phyloP scores from a whole-genome alignment of 1,139 yeast species.

The Saccharomyces hybrid region DNA sequence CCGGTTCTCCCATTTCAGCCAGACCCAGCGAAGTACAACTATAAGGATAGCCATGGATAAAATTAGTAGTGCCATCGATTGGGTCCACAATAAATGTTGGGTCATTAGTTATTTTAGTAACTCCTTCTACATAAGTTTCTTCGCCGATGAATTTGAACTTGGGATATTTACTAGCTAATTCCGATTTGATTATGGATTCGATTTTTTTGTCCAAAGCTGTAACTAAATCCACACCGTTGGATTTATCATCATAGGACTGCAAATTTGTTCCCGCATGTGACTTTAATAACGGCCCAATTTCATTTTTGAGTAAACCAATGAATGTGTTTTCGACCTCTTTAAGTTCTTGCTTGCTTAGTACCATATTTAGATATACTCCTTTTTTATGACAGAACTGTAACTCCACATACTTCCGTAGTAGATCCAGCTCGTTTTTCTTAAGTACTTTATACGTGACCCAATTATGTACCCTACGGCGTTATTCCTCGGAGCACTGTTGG shows the following conservation, averaged over 20 bases:
- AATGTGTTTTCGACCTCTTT: constrained; percentile 32
- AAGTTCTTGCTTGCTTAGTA: constrained; percentile 16
- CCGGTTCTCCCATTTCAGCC: constrained; percentile 40
- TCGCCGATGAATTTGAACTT: constrained; percentile 49
- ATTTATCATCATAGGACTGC: constrained; percentile 45
- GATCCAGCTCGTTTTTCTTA: neutral
- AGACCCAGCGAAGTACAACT: constrained; percentile 53
- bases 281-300: constrained; percentile 44
- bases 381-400: neutral
- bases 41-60: constrained; percentile 51
- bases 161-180: constrained; percentile 38
- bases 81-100: constrained; percentile 61
- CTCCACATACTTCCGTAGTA: neutral
- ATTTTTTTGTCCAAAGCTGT: constrained; percentile 51
- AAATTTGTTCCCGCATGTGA: constrained; percentile 38
- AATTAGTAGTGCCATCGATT: constrained; percentile 57
- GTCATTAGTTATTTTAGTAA: constrained; percentile 37
- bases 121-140: constrained; percentile 45
- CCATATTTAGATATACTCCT: constrained; percentile 7
- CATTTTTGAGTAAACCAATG: constrained; percentile 40
- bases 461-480: neutral
- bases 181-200: constrained; percentile 39
- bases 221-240: constrained; percentile 51
- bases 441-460: neutral
- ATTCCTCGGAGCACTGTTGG: neutral